Conservation (phyloP, 805 yeast genomes). For the Wilhelminamyces savonicus region DNA sequence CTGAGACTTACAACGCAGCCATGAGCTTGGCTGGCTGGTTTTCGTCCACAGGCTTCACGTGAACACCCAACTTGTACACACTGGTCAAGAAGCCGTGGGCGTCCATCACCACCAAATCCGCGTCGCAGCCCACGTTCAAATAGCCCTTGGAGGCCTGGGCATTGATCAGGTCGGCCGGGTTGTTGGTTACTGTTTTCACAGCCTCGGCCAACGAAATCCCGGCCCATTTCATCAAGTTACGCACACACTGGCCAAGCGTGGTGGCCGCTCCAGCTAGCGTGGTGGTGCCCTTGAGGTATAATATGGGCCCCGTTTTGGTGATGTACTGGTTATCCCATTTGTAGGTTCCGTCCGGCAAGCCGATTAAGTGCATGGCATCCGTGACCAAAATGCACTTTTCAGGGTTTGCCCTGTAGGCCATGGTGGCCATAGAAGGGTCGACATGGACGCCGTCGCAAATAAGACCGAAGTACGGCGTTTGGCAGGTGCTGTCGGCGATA, state of each 20-base stretch:
- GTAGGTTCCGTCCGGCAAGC: constrained; percentile 52
- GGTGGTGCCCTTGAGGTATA: constrained; percentile 46
- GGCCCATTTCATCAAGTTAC: constrained; percentile 47
- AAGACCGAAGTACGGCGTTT: constrained; percentile 45
- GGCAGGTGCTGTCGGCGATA: constrained; percentile 6
- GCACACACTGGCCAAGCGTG: constrained; percentile 42
- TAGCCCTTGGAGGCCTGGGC: constrained; percentile 41
- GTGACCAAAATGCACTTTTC: constrained; percentile 52
- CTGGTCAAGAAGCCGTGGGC: constrained; percentile 36
- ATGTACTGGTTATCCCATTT: constrained; percentile 45
- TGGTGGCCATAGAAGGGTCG: constrained; percentile 44
- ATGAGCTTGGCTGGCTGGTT: constrained; percentile 1
- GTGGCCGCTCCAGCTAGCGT: constrained; percentile 63
- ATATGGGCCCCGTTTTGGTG: constrained; percentile 40
- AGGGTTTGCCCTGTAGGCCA: constrained; percentile 47
- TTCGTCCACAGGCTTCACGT: constrained; percentile 8
- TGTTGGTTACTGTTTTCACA: constrained; percentile 49
- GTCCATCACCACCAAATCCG: constrained; percentile 47
- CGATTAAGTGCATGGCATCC: constrained; percentile 54
- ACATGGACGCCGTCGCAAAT: constrained; percentile 58
- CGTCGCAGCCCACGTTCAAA: constrained; percentile 48
- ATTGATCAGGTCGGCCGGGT: constrained; percentile 46
- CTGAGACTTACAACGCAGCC: constrained; percentile 5
- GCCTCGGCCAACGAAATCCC: constrained; percentile 43
- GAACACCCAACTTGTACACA: constrained; percentile 47